phyloP scores from a whole-genome alignment of 2,329 filamentous ascomycete species.

The Aspergillus sp. region DNA sequence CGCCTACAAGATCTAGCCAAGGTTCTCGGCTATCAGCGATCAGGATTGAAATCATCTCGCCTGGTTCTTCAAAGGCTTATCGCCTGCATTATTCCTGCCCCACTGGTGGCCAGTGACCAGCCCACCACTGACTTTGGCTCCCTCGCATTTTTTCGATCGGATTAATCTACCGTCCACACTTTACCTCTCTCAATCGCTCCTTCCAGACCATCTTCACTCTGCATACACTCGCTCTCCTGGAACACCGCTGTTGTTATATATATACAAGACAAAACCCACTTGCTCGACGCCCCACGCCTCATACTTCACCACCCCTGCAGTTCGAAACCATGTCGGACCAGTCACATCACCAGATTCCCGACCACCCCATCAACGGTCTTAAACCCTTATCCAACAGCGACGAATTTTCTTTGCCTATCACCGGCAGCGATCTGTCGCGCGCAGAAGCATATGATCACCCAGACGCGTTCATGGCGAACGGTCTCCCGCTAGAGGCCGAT shows the following conservation, averaged over 20 bases:
- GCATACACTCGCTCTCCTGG: neutral
- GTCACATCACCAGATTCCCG: constrained; percentile 25
- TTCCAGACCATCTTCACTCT: neutral
- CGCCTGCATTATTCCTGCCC: constrained; percentile 1
- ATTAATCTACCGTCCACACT: constrained; percentile 1
- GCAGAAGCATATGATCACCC: constrained; percentile 28
- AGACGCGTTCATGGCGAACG: constrained; percentile 28
- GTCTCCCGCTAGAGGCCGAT: constrained; percentile 30
- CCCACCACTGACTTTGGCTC: neutral
- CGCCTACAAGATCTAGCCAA: constrained; percentile 4
- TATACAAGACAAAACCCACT: neutral
- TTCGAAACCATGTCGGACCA: constrained; percentile 30
- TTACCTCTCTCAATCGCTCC: constrained; percentile 6
- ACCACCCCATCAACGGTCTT: constrained; percentile 32
- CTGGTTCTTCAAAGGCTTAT: constrained; percentile 1
- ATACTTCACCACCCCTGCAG: neutral
- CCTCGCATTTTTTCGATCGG: constrained; percentile 6
- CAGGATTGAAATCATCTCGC: neutral
- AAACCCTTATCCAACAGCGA: constrained; percentile 34
- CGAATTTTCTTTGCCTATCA: constrained; percentile 27
- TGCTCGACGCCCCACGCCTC: neutral
- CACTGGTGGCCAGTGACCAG: neutral
- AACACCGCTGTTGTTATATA: constrained; percentile 1
- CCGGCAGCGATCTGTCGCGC: constrained; percentile 28
- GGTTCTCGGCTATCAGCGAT: neutral